These are phyloP conservation scores for Fusarium cyanostomum DNA, from an alignment of 2,329 filamentous ascomycete genomes.

Conservation along the genomic window DNA sequence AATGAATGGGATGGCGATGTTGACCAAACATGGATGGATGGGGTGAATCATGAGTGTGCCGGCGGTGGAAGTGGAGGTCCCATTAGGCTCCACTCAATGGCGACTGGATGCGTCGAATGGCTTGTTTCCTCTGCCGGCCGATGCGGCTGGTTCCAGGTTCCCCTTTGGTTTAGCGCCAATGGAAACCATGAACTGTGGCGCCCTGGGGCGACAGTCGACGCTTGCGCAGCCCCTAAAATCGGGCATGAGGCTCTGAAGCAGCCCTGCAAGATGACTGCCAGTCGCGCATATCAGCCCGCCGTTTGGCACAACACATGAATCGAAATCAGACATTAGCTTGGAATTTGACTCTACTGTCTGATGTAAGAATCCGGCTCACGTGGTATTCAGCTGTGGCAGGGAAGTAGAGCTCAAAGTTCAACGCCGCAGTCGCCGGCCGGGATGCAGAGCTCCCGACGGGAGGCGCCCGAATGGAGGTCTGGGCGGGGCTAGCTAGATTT, in stretches of 20 bases:
- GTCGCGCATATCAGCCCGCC: no score
- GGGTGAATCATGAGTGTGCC: conserved; percentile 11
- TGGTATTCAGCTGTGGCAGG: background rate
- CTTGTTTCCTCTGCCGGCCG: background rate
- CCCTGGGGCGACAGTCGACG: background rate
- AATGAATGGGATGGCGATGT: background rate
- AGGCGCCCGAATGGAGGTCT: background rate
- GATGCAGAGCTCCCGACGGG: background rate
- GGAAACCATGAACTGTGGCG: conserved; percentile 1
- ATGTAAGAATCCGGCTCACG: no score
- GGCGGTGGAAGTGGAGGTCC: conserved; percentile 22
- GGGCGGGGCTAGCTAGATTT: background rate
- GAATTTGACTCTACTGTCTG: no score
- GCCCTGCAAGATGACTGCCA: background rate
- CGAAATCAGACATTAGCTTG: no score
- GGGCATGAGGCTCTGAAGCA: background rate
- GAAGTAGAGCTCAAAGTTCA: background rate
- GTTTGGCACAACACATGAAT: no score
- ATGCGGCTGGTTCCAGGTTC: background rate
- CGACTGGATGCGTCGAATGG: conserved; percentile 11
- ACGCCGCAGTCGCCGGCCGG: background rate
- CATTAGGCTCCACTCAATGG: conserved; percentile 8
- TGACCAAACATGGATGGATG: background rate
- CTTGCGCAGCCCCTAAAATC: background rate
- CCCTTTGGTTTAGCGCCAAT: background rate